Percentiles rank a stretch among this genome's conserved stretches.
Evolutionary conservation across 768 basidiomycete species (phyloP).

Genomic region (Hortiboletus flavorubellus): DNA sequence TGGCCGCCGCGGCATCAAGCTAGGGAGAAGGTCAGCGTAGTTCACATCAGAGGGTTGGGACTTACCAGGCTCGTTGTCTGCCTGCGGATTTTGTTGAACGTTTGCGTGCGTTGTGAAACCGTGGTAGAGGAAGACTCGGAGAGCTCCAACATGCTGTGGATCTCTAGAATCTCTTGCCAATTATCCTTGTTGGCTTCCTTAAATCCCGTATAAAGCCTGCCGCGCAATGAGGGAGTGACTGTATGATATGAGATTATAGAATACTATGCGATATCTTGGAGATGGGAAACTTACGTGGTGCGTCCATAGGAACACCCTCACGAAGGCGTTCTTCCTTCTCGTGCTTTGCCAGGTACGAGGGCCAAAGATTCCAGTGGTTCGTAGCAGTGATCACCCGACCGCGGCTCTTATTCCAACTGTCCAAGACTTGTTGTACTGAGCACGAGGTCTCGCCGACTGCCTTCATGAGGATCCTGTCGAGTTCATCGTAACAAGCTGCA

Average conservation of each 20-base stretch:
- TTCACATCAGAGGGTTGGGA: no score
- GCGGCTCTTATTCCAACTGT: neutral
- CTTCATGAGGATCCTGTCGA: neutral
- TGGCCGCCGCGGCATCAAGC: no score
- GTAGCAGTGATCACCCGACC: neutral
- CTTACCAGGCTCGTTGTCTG: no score
- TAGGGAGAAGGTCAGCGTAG: no score
- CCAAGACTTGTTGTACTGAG: conserved; percentile 1
- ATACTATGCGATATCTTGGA: no score
- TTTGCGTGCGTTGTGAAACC: no score
- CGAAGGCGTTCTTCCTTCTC: neutral
- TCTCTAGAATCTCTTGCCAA: neutral
- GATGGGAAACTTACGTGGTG: no score
- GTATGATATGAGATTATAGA: no score
- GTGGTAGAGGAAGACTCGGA: no score
- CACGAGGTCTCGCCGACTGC: neutral
- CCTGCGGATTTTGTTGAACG: no score
- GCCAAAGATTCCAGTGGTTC: conserved; percentile 6
- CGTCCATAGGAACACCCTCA: no score
- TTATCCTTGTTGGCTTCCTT: neutral
- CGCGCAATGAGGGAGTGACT: neutral
- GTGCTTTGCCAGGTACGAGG: neutral
- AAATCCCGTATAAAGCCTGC: neutral
- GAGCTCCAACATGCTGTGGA: no score
- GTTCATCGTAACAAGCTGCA: neutral